Conservation (phyloP, 352 stramenopile species). For the Globisporangium alternatum region DNA sequence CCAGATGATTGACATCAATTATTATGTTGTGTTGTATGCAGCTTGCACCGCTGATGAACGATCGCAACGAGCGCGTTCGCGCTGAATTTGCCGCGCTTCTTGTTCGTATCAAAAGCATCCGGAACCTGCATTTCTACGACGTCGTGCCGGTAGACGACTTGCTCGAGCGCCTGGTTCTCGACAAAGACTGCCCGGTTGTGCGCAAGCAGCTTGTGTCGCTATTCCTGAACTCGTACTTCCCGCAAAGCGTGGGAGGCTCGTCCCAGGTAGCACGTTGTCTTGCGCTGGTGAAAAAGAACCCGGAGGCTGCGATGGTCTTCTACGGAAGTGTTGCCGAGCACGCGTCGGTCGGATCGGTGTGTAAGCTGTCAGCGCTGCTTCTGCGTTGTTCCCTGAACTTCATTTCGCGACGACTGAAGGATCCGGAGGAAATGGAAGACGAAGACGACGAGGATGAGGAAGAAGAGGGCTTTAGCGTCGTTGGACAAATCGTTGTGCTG, state of each 20-base stretch:
- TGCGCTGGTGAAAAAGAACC: slow-evolving; percentile 77
- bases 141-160: slow-evolving; percentile 77
- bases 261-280: slow-evolving; percentile 82
- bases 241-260: slow-evolving; percentile 71
- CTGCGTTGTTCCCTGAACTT: slow-evolving; percentile 79
- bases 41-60: slow-evolving; percentile 80
- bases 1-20: background rate
- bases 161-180: slow-evolving; percentile 68
- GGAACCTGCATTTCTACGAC: slow-evolving; percentile 86
- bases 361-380: slow-evolving; percentile 73
- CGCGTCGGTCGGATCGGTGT: slow-evolving; percentile 75
- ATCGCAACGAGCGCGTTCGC: slow-evolving; percentile 80
- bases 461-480: slow-evolving; percentile 60
- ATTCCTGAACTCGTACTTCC: slow-evolving; percentile 88
- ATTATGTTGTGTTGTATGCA: slow-evolving; percentile 17
- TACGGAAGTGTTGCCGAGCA: slow-evolving; percentile 76
- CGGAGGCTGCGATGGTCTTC: slow-evolving; percentile 79
- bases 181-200: slow-evolving; percentile 48
- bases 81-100: slow-evolving; percentile 74
- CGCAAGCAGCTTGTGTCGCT: slow-evolving; percentile 78
- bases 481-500: slow-evolving; percentile 71
- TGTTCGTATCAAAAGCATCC: slow-evolving; percentile 86
- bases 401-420: slow-evolving; percentile 59
- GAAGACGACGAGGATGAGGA: slow-evolving; percentile 56
- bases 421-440: slow-evolving; percentile 31